Evolutionary conservation across 2,329 filamentous ascomycete species (phyloP), one percentile per base, ranked within the genome.

Genomic region (Penicillium sp.): DNA sequence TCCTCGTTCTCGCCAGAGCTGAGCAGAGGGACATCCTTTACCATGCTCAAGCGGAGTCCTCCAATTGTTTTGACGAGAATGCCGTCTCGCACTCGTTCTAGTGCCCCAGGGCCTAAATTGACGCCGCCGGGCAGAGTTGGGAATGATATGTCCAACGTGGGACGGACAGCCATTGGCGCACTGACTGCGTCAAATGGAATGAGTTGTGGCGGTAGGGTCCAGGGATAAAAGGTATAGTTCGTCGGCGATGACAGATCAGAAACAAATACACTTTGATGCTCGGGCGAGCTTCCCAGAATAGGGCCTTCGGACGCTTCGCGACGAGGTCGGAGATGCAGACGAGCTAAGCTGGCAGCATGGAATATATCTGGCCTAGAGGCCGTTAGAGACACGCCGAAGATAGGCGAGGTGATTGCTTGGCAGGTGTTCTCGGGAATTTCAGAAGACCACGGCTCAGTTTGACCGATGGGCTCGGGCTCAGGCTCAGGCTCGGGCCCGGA

Each of bases 191-290:
- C 86, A 9, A 77, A 74, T 0, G 92, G 91, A 2, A 97, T 81
- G 63, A 96, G 80, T 23, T 84, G 81, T 1, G 80, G 78, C 0
- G 94, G 93, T 0, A 99, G 77, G 0, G 94, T 97, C 93, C 93
- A 97, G 0, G 94, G 94, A 67, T 92, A 97, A 65, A 90, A 87
- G 0, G 89, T 93, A 70, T 92, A 87, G 65, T 96, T 96, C 0
- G 86, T 87, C 6, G 83, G 84, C 13, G 86, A 87, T 55, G 69
- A 77, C 51, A 80, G 74, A 67, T 82, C 84, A 7, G 80, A 78
- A 24, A 81, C 62, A 7, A 79, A 81, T 13, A 85, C 79, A 55
- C 81, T 83, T 3, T 83, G 83, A 62, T 82, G 81, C 55, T 79
- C 75, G 21, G 72, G 67, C 9, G 77, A 86, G 75, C 77, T 83